Base-by-base conservation (phyloP, 1,284 basidiomycete species). In the Agroathelia rolfsii region DNA sequence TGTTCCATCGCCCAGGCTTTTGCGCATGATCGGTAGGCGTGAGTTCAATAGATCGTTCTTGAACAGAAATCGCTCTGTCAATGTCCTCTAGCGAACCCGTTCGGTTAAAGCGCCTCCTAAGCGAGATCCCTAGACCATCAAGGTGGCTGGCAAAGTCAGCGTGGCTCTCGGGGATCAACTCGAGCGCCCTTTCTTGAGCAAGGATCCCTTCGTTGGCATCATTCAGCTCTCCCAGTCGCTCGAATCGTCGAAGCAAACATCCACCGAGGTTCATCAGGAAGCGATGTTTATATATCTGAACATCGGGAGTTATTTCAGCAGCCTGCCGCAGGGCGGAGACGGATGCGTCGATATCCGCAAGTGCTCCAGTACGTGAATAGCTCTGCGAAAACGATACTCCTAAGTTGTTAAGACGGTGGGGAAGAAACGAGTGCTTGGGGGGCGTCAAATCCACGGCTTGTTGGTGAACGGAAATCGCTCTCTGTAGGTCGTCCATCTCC, bases 101-200 rank as follows among this genome's bases (percentile, higher is more conserved):
- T 4, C 28, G n/a, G 17, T 40, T 10, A 37, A 48, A 53, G 14
- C 52, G 50, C 18, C n/a, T 30, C 18, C 10, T 54, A 40, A 9
- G 48, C 40, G 5, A n/a, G n/a, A n/a, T n/a, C n/a, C n/a, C n/a
- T n/a, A n/a, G n/a, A n/a, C n/a, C n/a, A n/a, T n/a, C n/a, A n/a
- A n/a, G n/a, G n/a, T n/a, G n/a, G n/a, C n/a, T n/a, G n/a, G n/a
- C n/a, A n/a, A n/a, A n/a, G n/a, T n/a, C n/a, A n/a, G n/a, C n/a
- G n/a, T n/a, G n/a, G n/a, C n/a, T n/a, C n/a, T n/a, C n/a, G n/a
- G n/a, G n/a, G n/a, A n/a, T n/a, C n/a, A n/a, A n/a, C n/a, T n/a
- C n/a, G n/a, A n/a, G n/a, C n/a, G n/a, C n/a, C n/a, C n/a, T n/a
- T n/a, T n/a, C n/a, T n/a, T n/a, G n/a, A n/a, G n/a, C n/a, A n/a